A percentile compares a stretch with the other conserved stretches of the same genome.
Conservation (phyloP, 768 basidiomycete genomes). For the Rossbeevera mucosa region DNA sequence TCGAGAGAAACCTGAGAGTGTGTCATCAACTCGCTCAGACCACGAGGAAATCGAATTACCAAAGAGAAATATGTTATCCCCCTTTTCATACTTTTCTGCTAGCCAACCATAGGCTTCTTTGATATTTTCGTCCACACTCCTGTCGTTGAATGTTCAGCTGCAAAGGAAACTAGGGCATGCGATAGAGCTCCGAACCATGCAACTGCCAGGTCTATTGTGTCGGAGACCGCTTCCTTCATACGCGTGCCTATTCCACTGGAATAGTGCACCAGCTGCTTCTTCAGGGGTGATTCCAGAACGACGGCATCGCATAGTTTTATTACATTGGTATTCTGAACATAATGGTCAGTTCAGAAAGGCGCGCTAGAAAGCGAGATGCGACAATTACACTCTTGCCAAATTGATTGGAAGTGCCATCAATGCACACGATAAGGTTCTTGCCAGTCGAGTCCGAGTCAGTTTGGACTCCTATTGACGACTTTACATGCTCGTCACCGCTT, state of each 20-base stretch:
- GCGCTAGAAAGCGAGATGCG: not conserved
- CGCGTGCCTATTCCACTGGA: conserved; percentile 34
- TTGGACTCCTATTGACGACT: not conserved
- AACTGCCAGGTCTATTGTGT: conserved; percentile 12
- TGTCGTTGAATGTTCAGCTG: not conserved
- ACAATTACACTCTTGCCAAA: not conserved
- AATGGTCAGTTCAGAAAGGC: not conserved
- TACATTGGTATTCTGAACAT: not conserved
- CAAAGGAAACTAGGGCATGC: not conserved
- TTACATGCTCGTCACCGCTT: no score
- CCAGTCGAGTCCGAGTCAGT: not conserved
- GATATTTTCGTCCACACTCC: not conserved
- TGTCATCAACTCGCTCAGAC: not conserved
- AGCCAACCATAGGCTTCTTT: not conserved
- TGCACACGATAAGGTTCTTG: conserved; percentile 14
- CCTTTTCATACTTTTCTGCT: not conserved
- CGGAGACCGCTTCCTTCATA: conserved; percentile 1
- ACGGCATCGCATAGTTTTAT: conserved; percentile 1
- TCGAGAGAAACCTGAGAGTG: not conserved
- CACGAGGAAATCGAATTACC: not conserved
- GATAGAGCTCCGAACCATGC: not conserved
- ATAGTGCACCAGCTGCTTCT: conserved; percentile 28
- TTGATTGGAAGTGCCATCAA: not conserved
- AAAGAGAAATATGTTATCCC: not conserved
- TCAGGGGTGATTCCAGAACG: conserved; percentile 2